Conservation (phyloP, 2,329 filamentous ascomycete species). For the Trichoderma polysporum region DNA sequence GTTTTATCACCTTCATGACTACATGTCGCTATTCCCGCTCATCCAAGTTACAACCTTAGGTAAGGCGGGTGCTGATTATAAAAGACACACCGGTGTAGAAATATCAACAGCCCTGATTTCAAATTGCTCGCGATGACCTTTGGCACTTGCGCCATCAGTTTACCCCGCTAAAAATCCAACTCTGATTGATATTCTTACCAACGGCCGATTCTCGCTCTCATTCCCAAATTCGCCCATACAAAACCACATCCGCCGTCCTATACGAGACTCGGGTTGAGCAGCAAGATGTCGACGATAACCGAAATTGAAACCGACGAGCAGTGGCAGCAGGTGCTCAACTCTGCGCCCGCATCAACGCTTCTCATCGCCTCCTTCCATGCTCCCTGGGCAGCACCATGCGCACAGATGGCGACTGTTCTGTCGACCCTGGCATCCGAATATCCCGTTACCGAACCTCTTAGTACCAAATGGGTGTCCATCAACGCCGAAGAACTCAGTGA, state of each 20-base stretch:
- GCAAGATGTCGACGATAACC: constrained; percentile 69
- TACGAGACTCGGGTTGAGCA: not conserved
- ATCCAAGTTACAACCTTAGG: not conserved
- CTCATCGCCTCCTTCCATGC: constrained; percentile 93
- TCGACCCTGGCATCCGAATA: constrained; percentile 84
- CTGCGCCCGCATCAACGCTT: constrained; percentile 68
- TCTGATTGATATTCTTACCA: not conserved
- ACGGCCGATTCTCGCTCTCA: constrained; percentile 13
- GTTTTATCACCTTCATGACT: not conserved
- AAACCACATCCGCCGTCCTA: not conserved
- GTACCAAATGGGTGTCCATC: constrained; percentile 81
- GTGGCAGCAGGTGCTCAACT: constrained; percentile 68
- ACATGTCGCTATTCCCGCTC: not conserved
- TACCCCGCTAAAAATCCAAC: constrained; percentile 24
- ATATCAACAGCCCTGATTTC: constrained; percentile 8
- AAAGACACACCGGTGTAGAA: constrained; percentile 1
- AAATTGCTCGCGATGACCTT: constrained; percentile 15
- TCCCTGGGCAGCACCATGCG: constrained; percentile 93
- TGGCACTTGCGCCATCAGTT: constrained; percentile 19
- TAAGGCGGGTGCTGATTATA: not conserved
- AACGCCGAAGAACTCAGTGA: constrained; percentile 95
- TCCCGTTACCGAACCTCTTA: constrained; percentile 62
- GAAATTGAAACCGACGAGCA: constrained; percentile 73
- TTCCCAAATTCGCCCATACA: not conserved
- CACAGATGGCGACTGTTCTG: constrained; percentile 88